phyloP scores from a whole-genome alignment of 768 basidiomycete genomes.

The Kwoniella mangroviensis region DNA sequence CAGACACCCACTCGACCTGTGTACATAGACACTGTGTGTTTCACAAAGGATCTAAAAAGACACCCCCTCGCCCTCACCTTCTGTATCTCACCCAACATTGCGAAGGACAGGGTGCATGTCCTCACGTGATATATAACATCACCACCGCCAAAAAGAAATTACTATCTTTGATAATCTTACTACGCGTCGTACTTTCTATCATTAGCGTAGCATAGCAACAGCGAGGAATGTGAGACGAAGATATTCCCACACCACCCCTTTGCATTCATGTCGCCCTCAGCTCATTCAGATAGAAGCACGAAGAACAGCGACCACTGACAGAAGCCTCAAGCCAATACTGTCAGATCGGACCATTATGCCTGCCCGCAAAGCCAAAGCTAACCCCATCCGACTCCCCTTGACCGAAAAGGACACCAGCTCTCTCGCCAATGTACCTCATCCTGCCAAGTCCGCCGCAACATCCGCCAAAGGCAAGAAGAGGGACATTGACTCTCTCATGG shows the following conservation, averaged over 20 bases:
- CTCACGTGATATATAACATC: not conserved
- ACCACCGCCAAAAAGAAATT: not conserved
- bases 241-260: not conserved
- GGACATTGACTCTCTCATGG: not conserved
- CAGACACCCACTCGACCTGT: not conserved
- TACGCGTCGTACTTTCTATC: not conserved
- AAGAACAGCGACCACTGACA: not conserved
- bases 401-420: not conserved
- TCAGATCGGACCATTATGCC: not conserved
- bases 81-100: no score
- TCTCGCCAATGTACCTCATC: not conserved
- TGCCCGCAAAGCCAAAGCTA: slow-evolving; percentile 1
- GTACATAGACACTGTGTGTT: not conserved
- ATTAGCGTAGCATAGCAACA: not conserved
- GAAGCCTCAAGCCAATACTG: not conserved
- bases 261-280: not conserved
- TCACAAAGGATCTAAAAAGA: not conserved
- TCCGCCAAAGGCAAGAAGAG: not conserved
- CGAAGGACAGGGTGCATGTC: not conserved
- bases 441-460: not conserved
- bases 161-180: not conserved
- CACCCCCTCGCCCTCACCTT: not conserved
- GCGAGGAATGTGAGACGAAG: not conserved
- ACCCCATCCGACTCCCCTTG: not conserved
- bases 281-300: not conserved